Conservation (phyloP, 116 monocot species). For the Zostera marina region DNA sequence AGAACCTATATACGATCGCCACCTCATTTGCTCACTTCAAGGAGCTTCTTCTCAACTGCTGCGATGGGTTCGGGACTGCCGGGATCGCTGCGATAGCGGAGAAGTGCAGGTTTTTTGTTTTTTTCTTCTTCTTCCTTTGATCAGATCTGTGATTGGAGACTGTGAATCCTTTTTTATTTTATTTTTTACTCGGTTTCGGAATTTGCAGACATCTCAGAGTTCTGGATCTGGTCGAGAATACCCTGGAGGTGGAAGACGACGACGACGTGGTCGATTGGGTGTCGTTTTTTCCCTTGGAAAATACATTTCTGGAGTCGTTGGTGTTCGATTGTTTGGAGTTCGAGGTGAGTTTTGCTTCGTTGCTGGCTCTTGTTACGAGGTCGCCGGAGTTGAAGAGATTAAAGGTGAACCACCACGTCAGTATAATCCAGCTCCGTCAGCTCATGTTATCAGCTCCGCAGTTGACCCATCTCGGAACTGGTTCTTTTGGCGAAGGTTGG, state of each 20-base stretch:
- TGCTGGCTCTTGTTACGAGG: constrained; percentile 58
- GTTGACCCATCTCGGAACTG: constrained; percentile 69
- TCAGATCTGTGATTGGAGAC: not conserved
- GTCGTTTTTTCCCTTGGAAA: constrained; percentile 40
- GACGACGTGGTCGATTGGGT: constrained; percentile 42
- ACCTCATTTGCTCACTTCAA: constrained; percentile 24
- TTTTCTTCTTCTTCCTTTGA: not conserved
- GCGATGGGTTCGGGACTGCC: constrained; percentile 62
- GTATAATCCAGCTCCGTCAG: constrained; percentile 38
- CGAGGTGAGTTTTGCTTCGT: constrained; percentile 44
- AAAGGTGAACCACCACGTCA: constrained; percentile 42
- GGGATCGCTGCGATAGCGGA: constrained; percentile 57
- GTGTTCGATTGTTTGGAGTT: constrained; percentile 43
- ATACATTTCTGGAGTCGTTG: constrained; percentile 52
- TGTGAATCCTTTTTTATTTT: not conserved
- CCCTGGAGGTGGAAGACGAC: constrained; percentile 31
- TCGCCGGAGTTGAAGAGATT: constrained; percentile 41
- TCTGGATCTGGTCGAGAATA: constrained; percentile 71
- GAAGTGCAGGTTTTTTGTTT: constrained; percentile 39
- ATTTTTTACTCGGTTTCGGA: not conserved
- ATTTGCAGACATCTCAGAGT: constrained; percentile 39
- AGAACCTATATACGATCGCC: constrained; percentile 29
- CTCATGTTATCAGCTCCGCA: constrained; percentile 66
- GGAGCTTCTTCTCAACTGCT: constrained; percentile 47
- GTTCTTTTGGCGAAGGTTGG: constrained; percentile 32